Conservation (phyloP, 169 alveolate genomes). For the Eimeria tenella region DNA sequence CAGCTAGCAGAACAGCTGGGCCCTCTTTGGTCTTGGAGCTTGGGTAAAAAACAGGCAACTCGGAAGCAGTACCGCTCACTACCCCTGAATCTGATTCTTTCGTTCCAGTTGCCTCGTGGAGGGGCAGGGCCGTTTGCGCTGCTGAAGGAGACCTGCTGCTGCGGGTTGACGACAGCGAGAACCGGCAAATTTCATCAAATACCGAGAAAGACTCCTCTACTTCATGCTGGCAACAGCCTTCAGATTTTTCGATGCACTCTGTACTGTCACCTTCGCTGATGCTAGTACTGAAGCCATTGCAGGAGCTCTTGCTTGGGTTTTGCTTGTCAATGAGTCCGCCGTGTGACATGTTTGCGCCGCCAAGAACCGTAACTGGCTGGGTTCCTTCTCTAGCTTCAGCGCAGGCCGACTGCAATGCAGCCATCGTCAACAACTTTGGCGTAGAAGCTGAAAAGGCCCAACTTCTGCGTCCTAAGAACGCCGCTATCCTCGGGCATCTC, state of each 20-base stretch:
- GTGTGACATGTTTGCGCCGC: not conserved
- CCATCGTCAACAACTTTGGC: not conserved
- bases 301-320: not conserved
- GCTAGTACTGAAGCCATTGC: not conserved
- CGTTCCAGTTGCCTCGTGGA: not conserved
- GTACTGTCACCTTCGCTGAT: not conserved
- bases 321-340: not conserved
- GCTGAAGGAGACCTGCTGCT: not conserved
- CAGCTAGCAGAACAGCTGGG: constrained; percentile 38
- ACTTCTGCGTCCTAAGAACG: not conserved
- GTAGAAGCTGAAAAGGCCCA: not conserved
- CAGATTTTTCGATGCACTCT: constrained; percentile 2
- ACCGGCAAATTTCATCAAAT: constrained; percentile 27
- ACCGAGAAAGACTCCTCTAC: constrained; percentile 44
- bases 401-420: not conserved
- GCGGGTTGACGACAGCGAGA: not conserved
- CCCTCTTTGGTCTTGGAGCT: constrained; percentile 23
- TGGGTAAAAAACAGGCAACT: not conserved
- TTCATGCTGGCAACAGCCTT: constrained; percentile 11
- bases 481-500: not conserved
- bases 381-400: not conserved
- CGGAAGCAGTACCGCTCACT: not conserved
- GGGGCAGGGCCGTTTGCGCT: not conserved
- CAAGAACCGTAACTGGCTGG: not conserved
- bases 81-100: not conserved